phyloP scores from a whole-genome alignment of 192 early-diverging fungal species.

The Haplosporangium gracile region DNA sequence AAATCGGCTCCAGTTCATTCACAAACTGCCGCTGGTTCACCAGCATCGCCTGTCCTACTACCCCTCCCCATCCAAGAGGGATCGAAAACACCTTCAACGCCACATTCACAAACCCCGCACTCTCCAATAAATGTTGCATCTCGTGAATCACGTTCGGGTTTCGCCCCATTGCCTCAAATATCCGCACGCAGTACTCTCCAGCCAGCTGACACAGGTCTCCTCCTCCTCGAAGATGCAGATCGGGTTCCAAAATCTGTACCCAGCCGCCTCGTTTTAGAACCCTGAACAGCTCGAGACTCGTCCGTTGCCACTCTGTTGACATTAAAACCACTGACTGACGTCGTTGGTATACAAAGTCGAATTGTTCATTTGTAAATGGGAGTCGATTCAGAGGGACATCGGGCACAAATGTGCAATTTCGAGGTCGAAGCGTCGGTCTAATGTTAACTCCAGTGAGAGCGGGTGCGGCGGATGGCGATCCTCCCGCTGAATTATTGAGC shows the following conservation, averaged over 20 bases:
- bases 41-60: conserved; percentile 41
- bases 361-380: conserved; percentile 51
- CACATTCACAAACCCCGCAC: conserved; percentile 38
- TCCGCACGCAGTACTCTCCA: conserved; percentile 37
- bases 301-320: conserved; percentile 49
- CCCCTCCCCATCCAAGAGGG: conserved; percentile 44
- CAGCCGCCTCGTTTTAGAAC: conserved; percentile 54
- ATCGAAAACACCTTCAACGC: conserved; percentile 36
- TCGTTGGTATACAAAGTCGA: conserved; percentile 59
- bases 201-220: conserved; percentile 43
- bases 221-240: conserved; percentile 33
- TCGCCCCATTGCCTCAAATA: conserved; percentile 45
- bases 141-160: conserved; percentile 50
- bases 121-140: conserved; percentile 29
- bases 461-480: not conserved
- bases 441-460: not conserved
- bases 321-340: conserved; percentile 39
- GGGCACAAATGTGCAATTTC: conserved; percentile 29
- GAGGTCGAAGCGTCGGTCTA: conserved; percentile 26
- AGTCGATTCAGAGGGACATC: conserved; percentile 42
- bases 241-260: conserved; percentile 48
- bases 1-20: conserved; percentile 44
- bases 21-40: conserved; percentile 38
- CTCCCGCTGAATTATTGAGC: not conserved
- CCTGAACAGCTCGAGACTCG: conserved; percentile 39